These are phyloP conservation scores for Saccharomycodes ludwigii DNA, from an alignment of 805 yeast genomes.

Conservation along the genomic window DNA sequence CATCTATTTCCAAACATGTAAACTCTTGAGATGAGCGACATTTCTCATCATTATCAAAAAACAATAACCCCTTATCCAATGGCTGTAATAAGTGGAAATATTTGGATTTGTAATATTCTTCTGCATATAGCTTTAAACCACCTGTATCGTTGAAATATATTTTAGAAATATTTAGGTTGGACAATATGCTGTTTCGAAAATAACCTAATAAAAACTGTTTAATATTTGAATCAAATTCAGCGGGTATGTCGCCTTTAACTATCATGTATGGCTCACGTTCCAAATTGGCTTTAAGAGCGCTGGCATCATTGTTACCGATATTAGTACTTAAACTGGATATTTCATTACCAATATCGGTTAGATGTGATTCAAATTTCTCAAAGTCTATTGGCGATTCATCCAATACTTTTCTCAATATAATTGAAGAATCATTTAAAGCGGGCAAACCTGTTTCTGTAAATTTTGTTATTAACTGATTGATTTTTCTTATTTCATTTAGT, in stretches of 20 bases:
- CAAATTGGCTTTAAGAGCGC: slow-evolving; percentile 15
- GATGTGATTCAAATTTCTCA: slow-evolving; percentile 44
- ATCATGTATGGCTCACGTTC: slow-evolving; percentile 26
- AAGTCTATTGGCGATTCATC: slow-evolving; percentile 42
- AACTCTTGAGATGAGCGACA: slow-evolving; percentile 41
- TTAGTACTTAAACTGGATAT: slow-evolving; percentile 11
- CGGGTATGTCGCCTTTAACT: slow-evolving; percentile 51
- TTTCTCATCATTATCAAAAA: slow-evolving; percentile 51
- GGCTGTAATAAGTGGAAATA: slow-evolving; percentile 27
- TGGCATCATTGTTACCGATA: slow-evolving; percentile 16
- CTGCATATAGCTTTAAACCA: slow-evolving; percentile 18
- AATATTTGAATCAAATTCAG: slow-evolving; percentile 22
- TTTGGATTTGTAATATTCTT: slow-evolving; percentile 20
- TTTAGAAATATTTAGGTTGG: slow-evolving; percentile 18
- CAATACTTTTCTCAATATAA: slow-evolving; percentile 18
- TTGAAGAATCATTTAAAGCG: slow-evolving; percentile 22
- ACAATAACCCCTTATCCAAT: slow-evolving; percentile 23
- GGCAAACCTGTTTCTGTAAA: slow-evolving; percentile 40
- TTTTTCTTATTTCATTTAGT: slow-evolving; percentile 51
- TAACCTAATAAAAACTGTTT: slow-evolving; percentile 18
- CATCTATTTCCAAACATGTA: slow-evolving; percentile 22
- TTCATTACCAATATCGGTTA: slow-evolving; percentile 40
- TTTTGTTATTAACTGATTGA: slow-evolving; percentile 42
- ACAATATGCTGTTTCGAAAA: slow-evolving; percentile 18
- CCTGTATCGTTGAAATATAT: slow-evolving; percentile 21